Conservation (phyloP, 345 rosid species). For the Gossypium raimondii region DNA sequence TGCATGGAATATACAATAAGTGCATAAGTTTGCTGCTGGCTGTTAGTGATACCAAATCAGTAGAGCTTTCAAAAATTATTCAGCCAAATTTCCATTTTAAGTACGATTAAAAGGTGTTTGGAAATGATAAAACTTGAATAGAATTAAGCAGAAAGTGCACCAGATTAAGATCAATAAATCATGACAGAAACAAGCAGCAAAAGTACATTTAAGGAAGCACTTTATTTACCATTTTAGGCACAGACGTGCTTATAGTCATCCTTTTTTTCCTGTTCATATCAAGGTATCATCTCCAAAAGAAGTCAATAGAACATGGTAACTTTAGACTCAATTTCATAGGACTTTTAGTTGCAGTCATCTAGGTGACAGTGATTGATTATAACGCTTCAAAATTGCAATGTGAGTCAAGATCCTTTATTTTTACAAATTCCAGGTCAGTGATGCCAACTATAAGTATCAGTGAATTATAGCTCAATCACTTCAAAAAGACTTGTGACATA, state of each 20-base stretch:
- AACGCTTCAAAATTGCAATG: not conserved
- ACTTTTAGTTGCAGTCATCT: no score
- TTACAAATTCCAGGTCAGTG: not conserved
- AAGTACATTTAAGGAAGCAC: not conserved
- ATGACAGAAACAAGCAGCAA: not conserved
- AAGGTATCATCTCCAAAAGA: not conserved
- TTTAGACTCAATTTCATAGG: no score
- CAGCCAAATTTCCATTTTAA: not conserved
- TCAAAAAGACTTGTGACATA: not conserved
- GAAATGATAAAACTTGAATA: constrained; percentile 11
- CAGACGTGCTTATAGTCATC: not conserved
- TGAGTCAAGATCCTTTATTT: not conserved
- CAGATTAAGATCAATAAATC: not conserved
- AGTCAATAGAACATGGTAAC: no score
- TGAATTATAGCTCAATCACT: not conserved
- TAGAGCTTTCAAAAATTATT: not conserved
- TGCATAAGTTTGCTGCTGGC: constrained; percentile 10
- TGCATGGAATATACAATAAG: constrained; percentile 32
- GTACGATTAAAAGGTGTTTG: not conserved
- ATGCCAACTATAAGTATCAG: not conserved
- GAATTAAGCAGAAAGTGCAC: not conserved
- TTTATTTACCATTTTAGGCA: constrained; percentile 4
- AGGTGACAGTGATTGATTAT: not conserved
- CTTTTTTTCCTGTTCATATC: not conserved
- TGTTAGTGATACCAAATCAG: not conserved